Conservation (phyloP, 106 monocot genomes). For the Dendrobium chrysotoxum region DNA sequence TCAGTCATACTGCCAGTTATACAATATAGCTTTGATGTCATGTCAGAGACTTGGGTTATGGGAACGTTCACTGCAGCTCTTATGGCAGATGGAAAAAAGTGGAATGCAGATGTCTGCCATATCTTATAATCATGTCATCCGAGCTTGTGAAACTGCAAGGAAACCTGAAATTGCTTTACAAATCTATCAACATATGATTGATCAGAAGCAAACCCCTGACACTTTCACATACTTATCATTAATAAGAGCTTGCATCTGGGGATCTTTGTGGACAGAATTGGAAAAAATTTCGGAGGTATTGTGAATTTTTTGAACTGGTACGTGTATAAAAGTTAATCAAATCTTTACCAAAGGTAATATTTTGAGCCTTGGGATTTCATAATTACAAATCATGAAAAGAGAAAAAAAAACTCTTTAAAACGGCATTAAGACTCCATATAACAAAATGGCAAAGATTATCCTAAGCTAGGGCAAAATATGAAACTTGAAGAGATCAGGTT, state of each 20-base stretch:
- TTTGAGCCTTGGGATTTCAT: not conserved
- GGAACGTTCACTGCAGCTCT: conserved; percentile 71
- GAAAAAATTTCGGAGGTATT: conserved; percentile 67
- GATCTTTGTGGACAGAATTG: conserved; percentile 79
- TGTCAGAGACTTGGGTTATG: conserved; percentile 77
- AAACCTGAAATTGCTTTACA: conserved; percentile 75
- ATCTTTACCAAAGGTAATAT: not conserved
- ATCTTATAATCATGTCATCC: conserved; percentile 80
- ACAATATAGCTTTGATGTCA: conserved; percentile 66
- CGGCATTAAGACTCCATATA: not conserved
- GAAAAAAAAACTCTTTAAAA: not conserved
- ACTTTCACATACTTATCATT: conserved; percentile 76
- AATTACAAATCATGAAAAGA: not conserved
- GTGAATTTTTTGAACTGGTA: not conserved
- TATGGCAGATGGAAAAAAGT: conserved; percentile 86
- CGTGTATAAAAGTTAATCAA: not conserved
- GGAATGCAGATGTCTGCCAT: conserved; percentile 45
- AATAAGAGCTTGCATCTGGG: conserved; percentile 81
- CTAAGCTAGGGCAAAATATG: too few relatives aligned
- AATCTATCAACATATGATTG: conserved; percentile 82
- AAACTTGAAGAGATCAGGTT: too few relatives aligned
- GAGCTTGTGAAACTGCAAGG: conserved; percentile 72
- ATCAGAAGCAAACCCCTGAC: conserved; percentile 47
- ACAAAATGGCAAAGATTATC: not conserved
- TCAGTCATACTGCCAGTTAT: conserved; percentile 52